Base-by-base conservation (phyloP, 441 rosid species). In the Geranium incanum region DNA sequence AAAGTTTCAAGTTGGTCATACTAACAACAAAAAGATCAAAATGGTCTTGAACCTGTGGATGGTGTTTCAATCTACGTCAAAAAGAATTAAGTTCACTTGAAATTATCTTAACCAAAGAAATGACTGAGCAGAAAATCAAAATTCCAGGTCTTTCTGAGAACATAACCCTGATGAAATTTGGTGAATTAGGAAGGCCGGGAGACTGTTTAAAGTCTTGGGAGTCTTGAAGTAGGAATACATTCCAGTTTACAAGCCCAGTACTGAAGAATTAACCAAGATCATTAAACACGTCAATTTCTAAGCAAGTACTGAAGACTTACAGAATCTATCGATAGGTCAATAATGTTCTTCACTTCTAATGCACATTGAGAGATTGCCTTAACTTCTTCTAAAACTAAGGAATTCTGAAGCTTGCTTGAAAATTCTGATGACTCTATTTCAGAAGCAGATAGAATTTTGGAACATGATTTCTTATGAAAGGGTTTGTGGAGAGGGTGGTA, bases 321-420 rank as follows among this genome's bases (percentile, higher is more conserved):
- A 77, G 84, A 66, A 76, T 84, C 83, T 77, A 76, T 82, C 69
- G 87, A 77, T 82, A 84, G 89, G 81, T 88, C 89, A 71, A 76
- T 69, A 67, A 75, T 74, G 74, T 73, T 81, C 87, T 87, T 93
- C 81, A 86, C 79, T 74, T 85, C 87, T 65, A 87, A 81, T 16
- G 86, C 73, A 68, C 90, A 89, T 72, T 86, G 79, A 65, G 85
- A 84, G 80, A 91, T 85, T 74, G 86, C 88, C 78, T 87, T 91
- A 78, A 93, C 88, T 87, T 95, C 99, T 76, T 93, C 90, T 2
- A 75, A 81, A 84, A 95, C 87, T 84, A 86, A 83, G 80, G 76
- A 74, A 78, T 77, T 79, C 88, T 86, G 87, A 36, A 75, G 78
- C 79, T 78, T 85, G 78, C 77, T 86, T 64, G 83, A 79, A 81